A percentile compares a stretch with the other conserved stretches of the same genome.
Conservation (phyloP, 2,329 filamentous ascomycete species). For the Trichoderma gracile region DNA sequence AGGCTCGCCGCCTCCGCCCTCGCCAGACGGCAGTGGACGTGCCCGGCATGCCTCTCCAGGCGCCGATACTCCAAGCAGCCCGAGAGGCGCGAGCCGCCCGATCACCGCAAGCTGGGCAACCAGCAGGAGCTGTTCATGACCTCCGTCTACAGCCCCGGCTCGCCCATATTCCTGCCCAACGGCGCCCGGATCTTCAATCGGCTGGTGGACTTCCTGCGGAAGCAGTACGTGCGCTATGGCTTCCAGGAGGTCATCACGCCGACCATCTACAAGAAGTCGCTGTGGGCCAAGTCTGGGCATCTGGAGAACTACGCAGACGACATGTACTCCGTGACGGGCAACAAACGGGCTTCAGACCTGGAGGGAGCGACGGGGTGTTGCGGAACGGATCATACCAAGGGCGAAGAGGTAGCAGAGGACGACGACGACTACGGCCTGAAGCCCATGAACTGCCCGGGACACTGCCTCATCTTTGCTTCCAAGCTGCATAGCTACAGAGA, state of each 20-base stretch:
- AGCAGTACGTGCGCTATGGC: slow-evolving; percentile 81
- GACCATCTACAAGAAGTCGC: slow-evolving; percentile 83
- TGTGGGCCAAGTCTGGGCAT: slow-evolving; percentile 85
- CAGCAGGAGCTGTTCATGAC: slow-evolving; percentile 78
- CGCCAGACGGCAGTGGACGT: slow-evolving; percentile 36
- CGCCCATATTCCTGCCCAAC: slow-evolving; percentile 80
- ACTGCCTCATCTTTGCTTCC: slow-evolving; percentile 80
- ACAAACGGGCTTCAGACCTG: slow-evolving; percentile 33
- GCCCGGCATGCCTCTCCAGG: slow-evolving; percentile 36
- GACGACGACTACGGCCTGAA: slow-evolving; percentile 79
- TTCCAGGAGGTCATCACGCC: slow-evolving; percentile 88
- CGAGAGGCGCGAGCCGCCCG: slow-evolving; percentile 43
- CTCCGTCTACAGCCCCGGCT: slow-evolving; percentile 79
- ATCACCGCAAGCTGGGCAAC: slow-evolving; percentile 61
- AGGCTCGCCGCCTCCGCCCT: slow-evolving; percentile 29
- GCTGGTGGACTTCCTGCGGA: slow-evolving; percentile 76
- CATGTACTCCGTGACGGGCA: slow-evolving; percentile 79
- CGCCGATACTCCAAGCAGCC: slow-evolving; percentile 37
- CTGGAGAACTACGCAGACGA: slow-evolving; percentile 89
- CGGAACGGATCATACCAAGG: slow-evolving; percentile 34
- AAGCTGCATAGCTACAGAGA: slow-evolving; percentile 75
- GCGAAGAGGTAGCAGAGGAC: slow-evolving; percentile 49
- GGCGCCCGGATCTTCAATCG: slow-evolving; percentile 83
- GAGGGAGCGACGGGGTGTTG: slow-evolving; percentile 34
- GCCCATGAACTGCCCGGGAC: slow-evolving; percentile 91